Percentiles rank a stretch among this genome's conserved stretches.
phyloP scores from a whole-genome alignment of 345 rosid genomes.

The Hypericum perforatum region DNA sequence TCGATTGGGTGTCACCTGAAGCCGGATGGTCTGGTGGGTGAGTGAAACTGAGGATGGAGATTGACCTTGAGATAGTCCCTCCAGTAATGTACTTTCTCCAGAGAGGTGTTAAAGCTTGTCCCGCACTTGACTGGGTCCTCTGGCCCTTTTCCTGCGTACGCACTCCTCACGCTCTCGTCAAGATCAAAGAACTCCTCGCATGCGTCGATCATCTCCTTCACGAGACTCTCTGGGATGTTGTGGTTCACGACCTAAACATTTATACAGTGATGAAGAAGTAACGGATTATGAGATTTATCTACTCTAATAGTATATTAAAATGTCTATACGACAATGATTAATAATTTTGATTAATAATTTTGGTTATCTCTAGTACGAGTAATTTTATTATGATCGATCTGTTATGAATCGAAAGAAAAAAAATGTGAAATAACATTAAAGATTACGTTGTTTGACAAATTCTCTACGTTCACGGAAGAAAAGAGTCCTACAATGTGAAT shows the following conservation, averaged over 20 bases:
- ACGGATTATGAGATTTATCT: no score
- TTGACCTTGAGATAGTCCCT: constrained; percentile 41
- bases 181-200: constrained; percentile 33
- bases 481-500: no score
- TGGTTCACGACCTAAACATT: constrained; percentile 43
- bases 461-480: no score
- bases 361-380: no score
- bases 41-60: constrained; percentile 36
- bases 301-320: no score
- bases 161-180: constrained; percentile 39
- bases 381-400: no score
- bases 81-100: constrained; percentile 36
- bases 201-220: constrained; percentile 24
- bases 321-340: no score
- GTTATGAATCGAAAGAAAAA: no score
- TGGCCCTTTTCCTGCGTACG: constrained; percentile 32
- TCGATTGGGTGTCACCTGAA: constrained; percentile 25
- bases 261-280: no score
- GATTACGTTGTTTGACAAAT: no score
- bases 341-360: no score
- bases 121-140: constrained; percentile 47
- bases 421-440: no score
- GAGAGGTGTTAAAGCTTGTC: constrained; percentile 41
- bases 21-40: constrained; percentile 29
- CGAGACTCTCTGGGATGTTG: constrained; percentile 29